Evolutionary conservation across 352 stramenopile genomes (phyloP).

Genomic region (Globisporangium rhizosaccharum): DNA sequence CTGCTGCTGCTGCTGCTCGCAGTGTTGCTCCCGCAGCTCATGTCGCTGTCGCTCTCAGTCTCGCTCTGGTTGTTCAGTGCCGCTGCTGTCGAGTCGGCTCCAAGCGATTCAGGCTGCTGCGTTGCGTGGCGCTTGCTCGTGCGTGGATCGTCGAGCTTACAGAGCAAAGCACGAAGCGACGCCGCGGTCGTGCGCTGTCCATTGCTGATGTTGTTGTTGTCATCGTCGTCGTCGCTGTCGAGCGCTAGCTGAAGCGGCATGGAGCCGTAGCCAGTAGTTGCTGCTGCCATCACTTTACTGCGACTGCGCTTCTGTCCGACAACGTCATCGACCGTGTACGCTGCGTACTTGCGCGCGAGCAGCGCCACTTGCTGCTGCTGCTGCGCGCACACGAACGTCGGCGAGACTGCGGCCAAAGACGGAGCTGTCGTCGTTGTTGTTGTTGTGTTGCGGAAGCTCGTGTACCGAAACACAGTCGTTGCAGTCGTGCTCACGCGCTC

Average conservation of each 20-base stretch:
- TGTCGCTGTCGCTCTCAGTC: slow-evolving; percentile 77
- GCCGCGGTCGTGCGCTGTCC: background rate
- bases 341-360: slow-evolving; percentile 21
- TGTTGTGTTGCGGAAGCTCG: slow-evolving; percentile 1
- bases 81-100: slow-evolving; percentile 4
- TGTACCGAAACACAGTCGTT: slow-evolving; percentile 4
- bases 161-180: slow-evolving; percentile 15
- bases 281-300: slow-evolving; percentile 10
- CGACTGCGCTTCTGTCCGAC: slow-evolving; percentile 13
- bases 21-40: slow-evolving; percentile 32
- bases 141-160: slow-evolving; percentile 12
- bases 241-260: slow-evolving; percentile 20
- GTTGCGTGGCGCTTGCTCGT: slow-evolving; percentile 2
- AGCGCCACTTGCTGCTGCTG: slow-evolving; percentile 5
- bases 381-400: slow-evolving; percentile 3
- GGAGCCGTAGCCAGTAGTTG: slow-evolving; percentile 32
- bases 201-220: background rate
- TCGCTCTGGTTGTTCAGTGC: slow-evolving; percentile 49
- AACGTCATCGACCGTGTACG: slow-evolving; percentile 29
- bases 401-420: slow-evolving; percentile 3
- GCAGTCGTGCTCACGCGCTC: background rate
- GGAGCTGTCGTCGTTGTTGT: background rate
- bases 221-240: slow-evolving; percentile 6
- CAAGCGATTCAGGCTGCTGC: background rate
- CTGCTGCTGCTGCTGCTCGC: slow-evolving; percentile 16